Conservation (phyloP, 2,329 filamentous ascomycete genomes). For the Colletotrichum incanum region DNA sequence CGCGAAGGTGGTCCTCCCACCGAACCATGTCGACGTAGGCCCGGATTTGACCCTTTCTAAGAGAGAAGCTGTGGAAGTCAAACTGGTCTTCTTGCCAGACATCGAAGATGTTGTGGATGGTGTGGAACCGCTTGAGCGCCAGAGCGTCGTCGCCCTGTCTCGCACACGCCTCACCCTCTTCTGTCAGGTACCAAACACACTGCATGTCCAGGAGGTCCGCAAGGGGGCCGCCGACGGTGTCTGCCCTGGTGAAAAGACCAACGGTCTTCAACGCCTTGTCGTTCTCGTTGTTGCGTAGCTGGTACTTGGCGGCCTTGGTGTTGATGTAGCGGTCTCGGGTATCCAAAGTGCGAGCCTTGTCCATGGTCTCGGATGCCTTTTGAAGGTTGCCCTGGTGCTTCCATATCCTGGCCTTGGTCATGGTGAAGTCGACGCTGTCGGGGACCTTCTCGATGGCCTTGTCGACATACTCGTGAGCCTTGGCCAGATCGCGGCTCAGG, state of each 20-base stretch:
- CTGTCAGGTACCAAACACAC: conserved; percentile 96
- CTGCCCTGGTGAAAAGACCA: conserved; percentile 93
- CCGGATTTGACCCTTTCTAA: conserved; percentile 96
- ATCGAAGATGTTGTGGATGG: conserved; percentile 93
- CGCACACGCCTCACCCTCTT: conserved; percentile 92
- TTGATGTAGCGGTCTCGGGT: conserved; percentile 97
- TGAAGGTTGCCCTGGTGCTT: conserved; percentile 88
- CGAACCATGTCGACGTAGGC: conserved; percentile 96
- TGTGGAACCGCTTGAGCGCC: conserved; percentile 92
- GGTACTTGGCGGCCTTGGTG: conserved; percentile 97
- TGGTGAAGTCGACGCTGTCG: conserved; percentile 89
- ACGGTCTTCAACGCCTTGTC: conserved; percentile 90
- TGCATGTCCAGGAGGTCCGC: conserved; percentile 98
- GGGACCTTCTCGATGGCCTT: conserved; percentile 85
- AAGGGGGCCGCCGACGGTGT: conserved; percentile 88
- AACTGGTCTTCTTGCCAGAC: conserved; percentile 99
- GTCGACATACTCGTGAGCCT: conserved; percentile 87
- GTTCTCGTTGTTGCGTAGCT: conserved; percentile 92
- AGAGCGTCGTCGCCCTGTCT: conserved; percentile 87
- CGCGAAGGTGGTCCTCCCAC: conserved; percentile 93
- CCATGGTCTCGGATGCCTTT: conserved; percentile 90
- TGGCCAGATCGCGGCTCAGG: conserved; percentile 85
- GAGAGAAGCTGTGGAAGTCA: conserved; percentile 97
- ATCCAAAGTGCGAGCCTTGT: conserved; percentile 87
- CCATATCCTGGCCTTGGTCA: conserved; percentile 95